Conservation (phyloP, 495 filamentous ascomycete species). For the Lepraria neglecta region DNA sequence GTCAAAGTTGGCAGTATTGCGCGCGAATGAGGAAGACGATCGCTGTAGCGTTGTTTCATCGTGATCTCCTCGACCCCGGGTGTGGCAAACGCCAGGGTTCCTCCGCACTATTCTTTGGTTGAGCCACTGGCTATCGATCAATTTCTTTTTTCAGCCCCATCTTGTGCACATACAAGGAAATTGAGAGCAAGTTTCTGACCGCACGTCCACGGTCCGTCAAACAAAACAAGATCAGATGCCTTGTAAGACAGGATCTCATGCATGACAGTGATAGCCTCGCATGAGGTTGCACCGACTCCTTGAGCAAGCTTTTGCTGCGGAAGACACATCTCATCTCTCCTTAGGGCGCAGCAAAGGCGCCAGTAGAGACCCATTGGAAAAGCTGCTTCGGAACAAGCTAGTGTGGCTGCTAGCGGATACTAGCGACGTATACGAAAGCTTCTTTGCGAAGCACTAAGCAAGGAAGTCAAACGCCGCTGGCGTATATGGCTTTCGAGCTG, state of each 20-base stretch:
- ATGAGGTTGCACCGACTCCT: background rate
- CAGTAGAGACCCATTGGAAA: background rate
- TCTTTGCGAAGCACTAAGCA: background rate
- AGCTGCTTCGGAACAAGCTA: too few species aligned
- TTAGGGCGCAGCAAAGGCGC: background rate
- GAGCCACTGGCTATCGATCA: background rate
- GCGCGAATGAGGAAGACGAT: background rate
- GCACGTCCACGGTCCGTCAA: background rate
- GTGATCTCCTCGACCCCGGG: background rate
- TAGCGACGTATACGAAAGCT: background rate
- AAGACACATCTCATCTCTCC: background rate
- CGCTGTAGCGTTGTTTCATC: background rate
- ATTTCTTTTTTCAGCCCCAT: background rate
- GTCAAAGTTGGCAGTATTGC: slow-evolving; percentile 1
- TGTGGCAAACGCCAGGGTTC: background rate
- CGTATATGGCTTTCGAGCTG: slow-evolving; percentile 6
- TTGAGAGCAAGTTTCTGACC: background rate
- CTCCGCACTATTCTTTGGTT: slow-evolving; percentile 5
- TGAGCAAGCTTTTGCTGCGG: slow-evolving; percentile 1
- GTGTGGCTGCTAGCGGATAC: background rate
- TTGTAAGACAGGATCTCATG: background rate
- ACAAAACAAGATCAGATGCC: slow-evolving; percentile 1
- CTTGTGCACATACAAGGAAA: background rate
- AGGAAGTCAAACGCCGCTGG: background rate
- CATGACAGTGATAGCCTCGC: background rate